Base-by-base conservation (phyloP, 805 yeast species). In the Priceomyces haplophilus region DNA sequence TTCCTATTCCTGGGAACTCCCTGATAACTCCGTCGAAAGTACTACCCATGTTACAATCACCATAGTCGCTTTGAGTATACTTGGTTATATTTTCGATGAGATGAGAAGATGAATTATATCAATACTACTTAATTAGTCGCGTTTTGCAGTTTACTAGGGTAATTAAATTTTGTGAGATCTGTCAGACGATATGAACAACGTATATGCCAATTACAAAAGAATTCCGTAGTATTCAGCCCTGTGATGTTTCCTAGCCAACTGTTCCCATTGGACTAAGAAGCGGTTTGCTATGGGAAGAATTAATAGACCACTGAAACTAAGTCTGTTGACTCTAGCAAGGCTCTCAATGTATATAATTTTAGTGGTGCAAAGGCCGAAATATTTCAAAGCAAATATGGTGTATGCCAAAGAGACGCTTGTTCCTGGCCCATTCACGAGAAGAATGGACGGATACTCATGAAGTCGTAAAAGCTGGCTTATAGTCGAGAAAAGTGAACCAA, bases 181-280 rank as follows among this genome's bases (percentile, higher is more conserved):
- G 8, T 21, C 8, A 21, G 6, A 21, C 6, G 24, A 21, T 21
- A 8, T 21, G 8, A 7, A 7, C 6, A 21, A 7, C 8, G 8
- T 21, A 21, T 21, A 21, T 21, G 6, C 6, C 24, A 7, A 21
- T 25, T 59, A 88, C 0, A 88, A 88, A 37, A 91, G 66, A 7
- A 88, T 74, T 0, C 97, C 97, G 54, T 79, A 72, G 58, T 79
- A 88, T 54, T 87, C 95, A 1, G 88, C 78, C 43, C 87, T 62
- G 15, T 70, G 69, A 53, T 80, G 82, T 41, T 60, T 55, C 16
- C 55, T 47, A 6, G 74, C 70, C 42, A 93, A 67, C 20, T 72
- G 69, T 20, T 78, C 78, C 99, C 99, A 93, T 60, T 93, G 99
- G 7, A 93, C 98, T 1, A 93, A 55, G 46, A 93, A 85, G 17